Evolutionary conservation across 2,329 filamentous ascomycete genomes (phyloP), one percentile per base, ranked within the genome.

Genomic region (Diaporthe sp.): DNA sequence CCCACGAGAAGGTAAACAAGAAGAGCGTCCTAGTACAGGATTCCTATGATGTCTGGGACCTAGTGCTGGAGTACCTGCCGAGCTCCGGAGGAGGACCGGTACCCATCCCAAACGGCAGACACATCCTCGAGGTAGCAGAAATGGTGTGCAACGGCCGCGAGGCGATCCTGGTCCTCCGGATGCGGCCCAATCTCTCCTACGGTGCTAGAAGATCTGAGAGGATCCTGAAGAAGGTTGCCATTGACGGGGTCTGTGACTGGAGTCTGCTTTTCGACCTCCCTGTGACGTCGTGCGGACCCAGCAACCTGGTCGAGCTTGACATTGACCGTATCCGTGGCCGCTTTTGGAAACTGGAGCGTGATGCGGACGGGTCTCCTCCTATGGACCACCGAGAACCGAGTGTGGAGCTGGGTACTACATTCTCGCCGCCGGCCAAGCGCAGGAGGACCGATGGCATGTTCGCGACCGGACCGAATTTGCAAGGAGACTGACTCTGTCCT

Each of bases 301-400:
- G 58, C 31, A 61, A 72, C 31, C 70, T 72, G 10, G 42, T 61
- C n/a, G 70, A 72, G 70, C 70, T 72, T 15, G 70, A 72, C 9
- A 61, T 49, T 12, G 70, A 72, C 42, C 55, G 47, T 20, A 25
- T 72, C 22, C 42, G 47, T n/a, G 70, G 55, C 42, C 57, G 70
- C 0, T 42, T 22, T 7, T 71, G 68, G 68, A 49, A 8, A 10
- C 2, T 71, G 4, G 68, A 71, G 20, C 28, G 31, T 12, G 28
- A 65, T 22, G 6, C 6, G 9, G 17, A 65, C 28, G 15, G 15
- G 1, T 12, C 39, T 17, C 12, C n/a, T 0, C 25, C 28, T 25
- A 0, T 12, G 39, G 60, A 47, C 31, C 13, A 63, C 25, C 13
- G 15, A 9, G 25, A 63, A 28, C 8, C 4, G 15, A 63, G 60